Evolutionary conservation across 2,329 filamentous ascomycete genomes (phyloP), one percentile per base, ranked within the genome.

Genomic region (Sporothrix pseudoabietina): DNA sequence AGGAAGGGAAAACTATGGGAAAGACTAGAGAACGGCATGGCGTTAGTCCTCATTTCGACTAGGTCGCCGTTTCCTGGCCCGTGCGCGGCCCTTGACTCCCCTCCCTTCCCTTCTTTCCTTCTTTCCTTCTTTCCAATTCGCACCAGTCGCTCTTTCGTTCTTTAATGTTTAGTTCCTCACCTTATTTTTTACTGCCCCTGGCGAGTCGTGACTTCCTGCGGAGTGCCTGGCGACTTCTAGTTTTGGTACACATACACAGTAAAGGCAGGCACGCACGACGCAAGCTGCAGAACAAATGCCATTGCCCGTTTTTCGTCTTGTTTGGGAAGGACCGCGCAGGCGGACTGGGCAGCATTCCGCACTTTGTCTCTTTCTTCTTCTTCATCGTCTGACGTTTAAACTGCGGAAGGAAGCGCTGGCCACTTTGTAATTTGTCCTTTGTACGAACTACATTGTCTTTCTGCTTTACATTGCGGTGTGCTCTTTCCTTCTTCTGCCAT

Each of bases 21-120:
- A 73, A 72, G 72, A 71, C 54, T 61, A 72, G 72, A 73, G 72
- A 76, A 72, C 71, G 71, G 63, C 59, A 69, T 2, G 22, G 68
- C 65, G 61, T 75, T 76, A 76, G 71, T 41, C 76, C 59, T 8
- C 1, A 74, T 63, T 47, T 32, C 30, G 72, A 66, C 74, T 76
- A 75, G 75, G 9, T 6, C 52, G 44, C 69, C 71, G 73, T 76
- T 75, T 66, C 61, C 47, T 71, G 75, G 76, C 72, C 72, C 72
- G 74, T 75, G 74, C 75, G 69, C 35, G 35, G 69, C 32, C 71
- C 72, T 75, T 70, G 72, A 70, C 66, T 72, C 63, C 72, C 75
- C 68, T 71, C 73, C 70, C n/a, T n/a, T n/a, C n/a, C n/a, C n/a
- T n/a, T n/a, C n/a, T n/a, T 35, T 72, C 35, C 35, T 2, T 35